These are phyloP conservation scores for Fusarium sulawesiense DNA, from an alignment of 2,329 filamentous ascomycete species.

Conservation along the genomic window DNA sequence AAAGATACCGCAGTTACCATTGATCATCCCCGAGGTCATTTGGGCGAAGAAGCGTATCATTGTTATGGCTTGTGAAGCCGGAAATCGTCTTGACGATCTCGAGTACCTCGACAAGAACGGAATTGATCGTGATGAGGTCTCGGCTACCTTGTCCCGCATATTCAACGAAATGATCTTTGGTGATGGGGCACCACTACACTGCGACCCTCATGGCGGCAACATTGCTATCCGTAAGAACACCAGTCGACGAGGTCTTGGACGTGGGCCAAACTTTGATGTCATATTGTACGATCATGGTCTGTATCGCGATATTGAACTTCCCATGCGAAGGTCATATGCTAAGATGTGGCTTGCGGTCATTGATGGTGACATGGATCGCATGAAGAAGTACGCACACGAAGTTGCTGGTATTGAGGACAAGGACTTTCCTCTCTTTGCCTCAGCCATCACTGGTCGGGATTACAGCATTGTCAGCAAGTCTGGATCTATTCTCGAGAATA, in stretches of 20 bases:
- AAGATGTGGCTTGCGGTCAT: conserved; percentile 98
- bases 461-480: conserved; percentile 78
- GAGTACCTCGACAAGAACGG: conserved; percentile 84
- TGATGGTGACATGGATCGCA: conserved; percentile 83
- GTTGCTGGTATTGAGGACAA: conserved; percentile 90
- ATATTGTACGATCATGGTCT: conserved; percentile 97
- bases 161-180: conserved; percentile 99
- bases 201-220: conserved; percentile 96
- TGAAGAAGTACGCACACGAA: conserved; percentile 89
- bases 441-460: conserved; percentile 94
- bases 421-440: conserved; percentile 94
- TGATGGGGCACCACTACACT: conserved; percentile 87
- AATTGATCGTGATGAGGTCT: conserved; percentile 96
- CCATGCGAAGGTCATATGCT: conserved; percentile 86
- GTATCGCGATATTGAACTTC: conserved; percentile 88
- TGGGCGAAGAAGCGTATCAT: conserved; percentile 91
- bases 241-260: conserved; percentile 60
- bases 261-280: conserved; percentile 85
- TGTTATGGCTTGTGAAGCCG: conserved; percentile 94
- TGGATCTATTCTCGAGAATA: conserved; percentile 65
- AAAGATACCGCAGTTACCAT: conserved; percentile 76
- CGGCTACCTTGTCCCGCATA: conserved; percentile 86
- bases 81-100: conserved; percentile 88
- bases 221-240: conserved; percentile 88
- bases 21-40: conserved; percentile 89